Evolutionary conservation across 768 basidiomycete genomes (phyloP).

Genomic region (Mrakia blollopis): DNA sequence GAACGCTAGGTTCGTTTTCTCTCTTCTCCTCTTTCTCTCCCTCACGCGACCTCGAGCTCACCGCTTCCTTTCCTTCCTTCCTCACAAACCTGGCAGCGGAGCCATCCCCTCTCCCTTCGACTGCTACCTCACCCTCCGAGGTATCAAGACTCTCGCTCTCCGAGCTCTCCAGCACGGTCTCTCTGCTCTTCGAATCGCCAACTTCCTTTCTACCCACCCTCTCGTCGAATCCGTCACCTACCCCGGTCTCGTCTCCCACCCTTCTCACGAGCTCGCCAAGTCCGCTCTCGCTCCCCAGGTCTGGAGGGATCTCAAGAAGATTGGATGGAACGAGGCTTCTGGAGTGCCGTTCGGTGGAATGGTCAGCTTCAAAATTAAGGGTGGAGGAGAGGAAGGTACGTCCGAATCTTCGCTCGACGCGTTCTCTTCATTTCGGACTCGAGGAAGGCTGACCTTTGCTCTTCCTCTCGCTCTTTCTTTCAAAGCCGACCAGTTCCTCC

Average conservation of each 20-base stretch:
- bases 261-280: slow-evolving; percentile 62
- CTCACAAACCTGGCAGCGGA: slow-evolving; percentile 44
- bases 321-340: slow-evolving; percentile 38
- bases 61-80: background rate
- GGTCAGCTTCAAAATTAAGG: slow-evolving; percentile 63
- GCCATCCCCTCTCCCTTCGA: slow-evolving; percentile 56
- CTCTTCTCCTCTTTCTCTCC: background rate
- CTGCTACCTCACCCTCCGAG: slow-evolving; percentile 82
- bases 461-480: background rate
- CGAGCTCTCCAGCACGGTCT: slow-evolving; percentile 80
- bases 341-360: slow-evolving; percentile 90
- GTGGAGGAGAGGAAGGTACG: slow-evolving; percentile 45
- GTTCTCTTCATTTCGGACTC: background rate
- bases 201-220: slow-evolving; percentile 52
- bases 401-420: slow-evolving; percentile 47
- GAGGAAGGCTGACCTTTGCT: background rate
- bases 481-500: slow-evolving; percentile 53
- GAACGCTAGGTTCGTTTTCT: slow-evolving; percentile 49
- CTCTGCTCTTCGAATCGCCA: slow-evolving; percentile 73
- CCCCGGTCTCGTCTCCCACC: slow-evolving; percentile 68
- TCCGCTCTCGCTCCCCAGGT: slow-evolving; percentile 61
- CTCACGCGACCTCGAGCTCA: background rate
- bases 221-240: slow-evolving; percentile 79
- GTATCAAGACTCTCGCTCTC: slow-evolving; percentile 82
- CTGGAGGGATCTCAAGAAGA: slow-evolving; percentile 39